Evolutionary conservation across 768 basidiomycete species (phyloP).

Genomic region (Suillus brevipes): DNA sequence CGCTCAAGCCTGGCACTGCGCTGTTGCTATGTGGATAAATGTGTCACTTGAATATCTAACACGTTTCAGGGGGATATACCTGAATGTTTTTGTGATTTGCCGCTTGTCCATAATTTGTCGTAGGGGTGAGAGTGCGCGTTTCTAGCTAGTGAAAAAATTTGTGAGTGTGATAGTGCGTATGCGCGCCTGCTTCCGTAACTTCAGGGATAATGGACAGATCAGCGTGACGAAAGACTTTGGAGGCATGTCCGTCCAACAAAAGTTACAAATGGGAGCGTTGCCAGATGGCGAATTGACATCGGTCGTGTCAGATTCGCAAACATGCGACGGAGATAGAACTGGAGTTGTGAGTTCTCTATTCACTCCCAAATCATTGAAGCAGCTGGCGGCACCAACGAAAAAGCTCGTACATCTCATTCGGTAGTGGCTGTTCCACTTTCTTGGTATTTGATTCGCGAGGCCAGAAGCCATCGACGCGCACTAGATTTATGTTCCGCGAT

Average conservation of each 20-base stretch:
- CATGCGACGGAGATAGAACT: not conserved
- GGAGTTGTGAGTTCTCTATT: constrained; percentile 10
- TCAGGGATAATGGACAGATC: not conserved
- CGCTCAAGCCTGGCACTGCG: not conserved
- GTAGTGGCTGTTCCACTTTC: constrained; percentile 22
- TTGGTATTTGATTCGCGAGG: constrained; percentile 25
- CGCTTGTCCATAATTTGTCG: not conserved
- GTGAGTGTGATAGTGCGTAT: too few species aligned
- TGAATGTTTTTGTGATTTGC: not conserved
- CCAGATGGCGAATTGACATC: constrained; percentile 21
- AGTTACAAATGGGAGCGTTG: constrained; percentile 23
- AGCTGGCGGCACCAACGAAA: constrained; percentile 12
- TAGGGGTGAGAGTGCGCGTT: not conserved
- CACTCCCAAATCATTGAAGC: constrained; percentile 6
- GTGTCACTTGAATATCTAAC: not conserved
- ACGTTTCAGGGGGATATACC: not conserved
- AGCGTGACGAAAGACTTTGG: not conserved
- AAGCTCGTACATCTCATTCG: constrained; percentile 23
- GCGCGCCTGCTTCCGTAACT: not conserved
- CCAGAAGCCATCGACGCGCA: constrained; percentile 21
- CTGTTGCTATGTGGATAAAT: not conserved
- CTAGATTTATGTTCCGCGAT: constrained; percentile 24
- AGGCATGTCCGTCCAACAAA: constrained; percentile 1
- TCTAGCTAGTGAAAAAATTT: not conserved
- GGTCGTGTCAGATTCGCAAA: constrained; percentile 7